Evolutionary conservation across 805 yeast genomes (phyloP), one percentile per base, ranked within the genome.

Genomic region (Wickerhamiella lipophila): DNA sequence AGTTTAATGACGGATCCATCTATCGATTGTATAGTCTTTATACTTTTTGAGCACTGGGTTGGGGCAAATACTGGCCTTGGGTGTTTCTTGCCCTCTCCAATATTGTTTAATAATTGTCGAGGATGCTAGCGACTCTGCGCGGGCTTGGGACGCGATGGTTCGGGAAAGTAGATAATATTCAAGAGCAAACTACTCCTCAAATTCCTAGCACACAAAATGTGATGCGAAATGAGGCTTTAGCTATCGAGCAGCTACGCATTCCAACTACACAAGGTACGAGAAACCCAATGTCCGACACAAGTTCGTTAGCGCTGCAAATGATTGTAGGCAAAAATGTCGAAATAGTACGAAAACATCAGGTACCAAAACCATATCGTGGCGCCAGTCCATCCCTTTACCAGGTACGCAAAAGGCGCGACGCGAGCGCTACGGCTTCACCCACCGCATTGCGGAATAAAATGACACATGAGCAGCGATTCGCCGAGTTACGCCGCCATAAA

Each of bases 1-100:
- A 58, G 41, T 56, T 52, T 43, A 55, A 46, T 11, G 25, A 9
- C 6, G 45, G 44, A 42, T 48, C 50, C 50, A 48, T 42, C 3
- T 9, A 22, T 23, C 26, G 8, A 23, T 6, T 23, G 39, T 19
- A 35, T 35, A 15, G 15, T 7, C 22, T 35, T 18, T 15, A 4
- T 9, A 8, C 19, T 18, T 4, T 11, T 35, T 9, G 6, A 6
- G 32, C 13, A 29, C 12, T 11, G 32, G 6, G 3, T 29, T 29
- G 32, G n/a, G n/a, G n/a, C n/a, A n/a, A n/a, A n/a, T n/a, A n/a
- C n/a, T n/a, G n/a, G n/a, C n/a, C 32, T 13, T 29, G 32, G 32
- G 9, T 32, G 11, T 32, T 32, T 16, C 5, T n/a, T n/a, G n/a
- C n/a, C n/a, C n/a, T n/a, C n/a, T 19, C 18, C 11, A 6, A 32